Evolutionary conservation across 2,329 filamentous ascomycete genomes (phyloP).

Genomic region (Aspergillus chevalieri): DNA sequence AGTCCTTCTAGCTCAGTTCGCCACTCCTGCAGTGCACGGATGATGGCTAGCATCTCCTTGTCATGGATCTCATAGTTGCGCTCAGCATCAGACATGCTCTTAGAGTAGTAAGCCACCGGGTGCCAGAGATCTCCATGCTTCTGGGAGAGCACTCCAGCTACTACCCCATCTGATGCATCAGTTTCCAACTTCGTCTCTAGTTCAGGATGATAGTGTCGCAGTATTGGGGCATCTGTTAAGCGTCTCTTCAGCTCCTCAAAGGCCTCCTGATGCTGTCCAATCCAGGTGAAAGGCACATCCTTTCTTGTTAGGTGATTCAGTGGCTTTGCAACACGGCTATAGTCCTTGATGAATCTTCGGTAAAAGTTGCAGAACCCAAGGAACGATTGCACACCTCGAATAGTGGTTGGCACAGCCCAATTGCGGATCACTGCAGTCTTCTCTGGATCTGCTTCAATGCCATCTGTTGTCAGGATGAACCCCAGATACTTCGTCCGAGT

Average conservation of each 20-base stretch:
- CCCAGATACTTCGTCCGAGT: constrained; percentile 24
- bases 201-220: constrained; percentile 2
- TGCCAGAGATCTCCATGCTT: constrained; percentile 8
- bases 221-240: neutral
- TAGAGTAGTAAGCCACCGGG: constrained; percentile 17
- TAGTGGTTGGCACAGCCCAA: constrained; percentile 1
- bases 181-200: constrained; percentile 13
- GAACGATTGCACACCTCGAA: constrained; percentile 18
- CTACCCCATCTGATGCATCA: constrained; percentile 14
- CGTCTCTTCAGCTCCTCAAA: constrained; percentile 8
- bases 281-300: too few species aligned
- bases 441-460: constrained; percentile 19
- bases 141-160: constrained; percentile 12
- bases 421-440: constrained; percentile 18
- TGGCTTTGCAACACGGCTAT: neutral
- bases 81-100: constrained; percentile 13
- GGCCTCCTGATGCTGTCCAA: constrained; percentile 4
- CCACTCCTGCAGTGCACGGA: constrained; percentile 16
- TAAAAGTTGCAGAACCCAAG: constrained; percentile 3
- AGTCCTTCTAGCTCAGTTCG: constrained; percentile 11
- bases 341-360: neutral
- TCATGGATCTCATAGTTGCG: too few species aligned
- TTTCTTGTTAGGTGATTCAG: constrained; percentile 5
- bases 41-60: too few species aligned
- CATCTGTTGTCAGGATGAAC: constrained; percentile 19